Base-by-base conservation (phyloP, 257 asterid species). In the Gentiana macrophylla region DNA sequence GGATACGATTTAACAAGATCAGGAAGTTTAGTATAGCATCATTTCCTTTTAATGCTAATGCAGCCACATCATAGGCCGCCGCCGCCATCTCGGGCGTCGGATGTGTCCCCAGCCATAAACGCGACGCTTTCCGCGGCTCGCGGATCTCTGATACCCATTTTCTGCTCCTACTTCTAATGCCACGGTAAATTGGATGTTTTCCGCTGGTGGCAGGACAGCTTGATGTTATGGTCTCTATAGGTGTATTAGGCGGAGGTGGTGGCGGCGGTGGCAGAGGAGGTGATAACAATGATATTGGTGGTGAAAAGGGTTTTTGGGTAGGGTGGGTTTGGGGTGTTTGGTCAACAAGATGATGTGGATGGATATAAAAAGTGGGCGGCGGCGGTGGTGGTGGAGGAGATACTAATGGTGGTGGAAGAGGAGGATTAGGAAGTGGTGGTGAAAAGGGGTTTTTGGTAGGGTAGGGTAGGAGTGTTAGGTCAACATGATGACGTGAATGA, bases 91-190 rank as follows among this genome's bases (percentile, higher is more conserved):
- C 75, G 11, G 92, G 72, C 4, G 76, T 59, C 62, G 71, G 78
- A 32, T 70, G 79, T 51, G 84, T 83, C 15, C 92, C 87, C 53
- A 83, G 51, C 92, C 92, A 83, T 11, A 83, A 75, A 32, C 92
- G 57, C 2, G 78, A 68, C 37, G 71, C 79, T 60, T 77, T 77
- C 1, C 84, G 78, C 0, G 87, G 87, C 50, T 77, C 77, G 0
- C 92, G 79, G 8, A 83, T 80, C 61, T 83, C 92, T 0, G 87
- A 73, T 53, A 83, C 87, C 92, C 92, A 83, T 56, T 80, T 73
- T 2, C 87, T 87, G 74, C 86, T 41, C 9, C 46, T 1, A 10
- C 46, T 41, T 41, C 46, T 41, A 41, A 41, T 41, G 10, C 46
- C 46, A 41, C 46, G 46, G 46, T 41, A 41, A 5, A 41, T 41